phyloP scores from a whole-genome alignment of 106 monocot genomes.

The Dendrobium officinale region DNA sequence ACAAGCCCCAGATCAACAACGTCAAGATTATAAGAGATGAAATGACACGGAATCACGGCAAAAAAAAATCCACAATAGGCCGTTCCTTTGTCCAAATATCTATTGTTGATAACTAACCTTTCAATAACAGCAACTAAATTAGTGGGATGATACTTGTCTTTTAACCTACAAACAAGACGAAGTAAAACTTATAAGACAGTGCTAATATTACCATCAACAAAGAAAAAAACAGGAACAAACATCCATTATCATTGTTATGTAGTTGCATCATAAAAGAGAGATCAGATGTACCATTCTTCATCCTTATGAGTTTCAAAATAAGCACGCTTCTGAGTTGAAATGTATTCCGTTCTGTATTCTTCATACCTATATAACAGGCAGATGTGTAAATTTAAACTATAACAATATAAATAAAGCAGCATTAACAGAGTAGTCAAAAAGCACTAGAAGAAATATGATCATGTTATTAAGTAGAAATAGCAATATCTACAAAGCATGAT shows the following conservation, averaged over 20 bases:
- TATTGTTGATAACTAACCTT: slow-evolving; percentile 42
- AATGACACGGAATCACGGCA: neutral
- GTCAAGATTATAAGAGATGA: neutral
- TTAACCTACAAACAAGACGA: slow-evolving; percentile 57
- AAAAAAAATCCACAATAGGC: neutral
- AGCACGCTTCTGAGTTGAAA: slow-evolving; percentile 88
- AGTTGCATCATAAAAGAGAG: neutral
- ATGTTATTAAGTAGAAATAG: neutral
- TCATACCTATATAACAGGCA: slow-evolving; percentile 46
- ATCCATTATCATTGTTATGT: neutral
- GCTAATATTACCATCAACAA: neutral
- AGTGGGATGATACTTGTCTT: slow-evolving; percentile 98
- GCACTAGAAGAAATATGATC: neutral
- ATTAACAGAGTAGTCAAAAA: neutral
- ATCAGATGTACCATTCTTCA: slow-evolving; percentile 72
- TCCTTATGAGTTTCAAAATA: slow-evolving; percentile 96
- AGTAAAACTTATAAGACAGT: neutral
- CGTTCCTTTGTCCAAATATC: neutral
- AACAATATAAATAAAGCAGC: neutral
- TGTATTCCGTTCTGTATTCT: slow-evolving; percentile 93
- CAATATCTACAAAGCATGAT: neutral
- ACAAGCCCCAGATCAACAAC: neutral
- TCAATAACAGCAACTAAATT: slow-evolving; percentile 89
- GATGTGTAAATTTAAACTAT: neutral
- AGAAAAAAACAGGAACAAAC: neutral